These are phyloP conservation scores for Coleophoma crateriformis DNA, from an alignment of 2,329 filamentous ascomycete species.

Conservation along the genomic window DNA sequence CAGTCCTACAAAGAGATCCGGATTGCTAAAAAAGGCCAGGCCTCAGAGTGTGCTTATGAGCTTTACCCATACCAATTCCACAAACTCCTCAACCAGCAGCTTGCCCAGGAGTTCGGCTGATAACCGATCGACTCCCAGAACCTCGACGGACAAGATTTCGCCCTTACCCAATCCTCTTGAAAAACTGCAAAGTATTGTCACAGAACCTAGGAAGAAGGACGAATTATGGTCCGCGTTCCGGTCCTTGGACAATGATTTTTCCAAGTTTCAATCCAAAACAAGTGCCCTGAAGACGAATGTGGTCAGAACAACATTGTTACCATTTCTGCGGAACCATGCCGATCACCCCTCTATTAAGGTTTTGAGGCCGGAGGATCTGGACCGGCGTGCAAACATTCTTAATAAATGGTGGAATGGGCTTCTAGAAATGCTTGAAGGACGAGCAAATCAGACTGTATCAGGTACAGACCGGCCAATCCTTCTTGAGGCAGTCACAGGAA, in stretches of 20 bases:
- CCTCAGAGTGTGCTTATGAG: conserved; percentile 24
- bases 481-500: conserved; percentile 61
- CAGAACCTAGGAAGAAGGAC: conserved; percentile 52
- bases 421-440: conserved; percentile 62
- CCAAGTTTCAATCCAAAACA: conserved; percentile 65
- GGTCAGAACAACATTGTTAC: conserved; percentile 56
- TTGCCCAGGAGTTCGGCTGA: conserved; percentile 39
- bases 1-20: conserved; percentile 10
- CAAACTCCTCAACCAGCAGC: conserved; percentile 27
- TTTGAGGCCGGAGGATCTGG: conserved; percentile 62
- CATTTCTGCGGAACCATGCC: conserved; percentile 57
- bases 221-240: conserved; percentile 66
- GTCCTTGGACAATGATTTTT: conserved; percentile 61
- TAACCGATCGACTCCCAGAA: conserved; percentile 33
- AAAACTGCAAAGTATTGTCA: conserved; percentile 16
- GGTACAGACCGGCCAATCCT: conserved; percentile 65
- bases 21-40: conserved; percentile 19
- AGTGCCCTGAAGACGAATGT: conserved; percentile 65
- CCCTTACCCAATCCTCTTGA: conserved; percentile 36
- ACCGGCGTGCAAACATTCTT: conserved; percentile 60
- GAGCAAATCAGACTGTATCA: conserved; percentile 63
- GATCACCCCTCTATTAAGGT: conserved; percentile 51
- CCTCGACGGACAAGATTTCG: conserved; percentile 39
- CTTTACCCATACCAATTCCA: conserved; percentile 19
- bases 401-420: conserved; percentile 73